Conservation (phyloP, 78 protist species). For the Ministeria vibrans region DNA sequence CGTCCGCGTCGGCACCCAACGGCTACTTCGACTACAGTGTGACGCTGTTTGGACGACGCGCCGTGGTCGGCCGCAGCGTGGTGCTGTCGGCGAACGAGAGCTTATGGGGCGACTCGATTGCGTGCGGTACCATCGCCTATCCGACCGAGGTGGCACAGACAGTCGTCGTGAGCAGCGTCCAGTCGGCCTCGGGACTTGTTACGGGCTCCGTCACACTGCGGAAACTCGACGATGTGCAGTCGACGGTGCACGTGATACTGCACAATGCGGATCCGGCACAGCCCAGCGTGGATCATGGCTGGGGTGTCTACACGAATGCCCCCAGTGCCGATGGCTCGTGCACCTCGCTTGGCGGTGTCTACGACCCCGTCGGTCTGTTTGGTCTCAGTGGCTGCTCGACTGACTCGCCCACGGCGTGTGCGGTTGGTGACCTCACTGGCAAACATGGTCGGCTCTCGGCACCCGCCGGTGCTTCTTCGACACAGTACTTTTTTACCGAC, state of each 20-base stretch:
- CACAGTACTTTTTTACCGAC: no score
- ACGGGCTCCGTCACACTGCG: neutral
- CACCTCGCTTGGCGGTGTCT: no score
- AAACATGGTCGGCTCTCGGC: neutral
- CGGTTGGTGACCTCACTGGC: neutral
- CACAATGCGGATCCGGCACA: neutral
- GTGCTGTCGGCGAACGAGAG: neutral
- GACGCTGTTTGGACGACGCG: neutral
- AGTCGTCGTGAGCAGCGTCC: neutral
- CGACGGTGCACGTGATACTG: no score
- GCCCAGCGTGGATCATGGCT: neutral
- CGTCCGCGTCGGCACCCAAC: no score
- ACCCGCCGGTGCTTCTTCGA: no score
- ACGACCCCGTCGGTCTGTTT: neutral
- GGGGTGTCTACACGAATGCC: no score
- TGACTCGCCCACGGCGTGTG: neutral
- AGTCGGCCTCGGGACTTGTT: neutral
- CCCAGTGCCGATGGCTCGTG: no score
- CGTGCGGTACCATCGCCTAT: neutral
- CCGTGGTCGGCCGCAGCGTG: neutral
- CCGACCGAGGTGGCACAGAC: neutral
- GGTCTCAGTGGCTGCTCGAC: neutral
- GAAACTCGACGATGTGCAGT: no score
- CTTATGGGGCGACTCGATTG: neutral
- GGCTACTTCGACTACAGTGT: neutral